Conservation (phyloP, 345 rosid species). For the Psidium friedrichsthalianum region DNA sequence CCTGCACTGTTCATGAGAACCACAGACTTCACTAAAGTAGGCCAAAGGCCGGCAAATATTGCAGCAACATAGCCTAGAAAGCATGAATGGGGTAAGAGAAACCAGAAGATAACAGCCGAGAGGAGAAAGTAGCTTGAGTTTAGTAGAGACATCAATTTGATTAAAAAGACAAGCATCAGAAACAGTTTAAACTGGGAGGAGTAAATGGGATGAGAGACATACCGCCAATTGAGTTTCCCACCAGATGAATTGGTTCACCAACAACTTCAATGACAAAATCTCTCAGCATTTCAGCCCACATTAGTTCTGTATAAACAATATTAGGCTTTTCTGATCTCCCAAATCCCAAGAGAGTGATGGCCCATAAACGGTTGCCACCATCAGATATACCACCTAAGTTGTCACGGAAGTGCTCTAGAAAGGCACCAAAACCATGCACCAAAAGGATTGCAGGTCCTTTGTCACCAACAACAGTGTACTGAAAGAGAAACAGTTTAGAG, state of each 20-base stretch:
- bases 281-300: constrained; percentile 82
- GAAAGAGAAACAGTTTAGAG: constrained; percentile 7
- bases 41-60: constrained; percentile 57
- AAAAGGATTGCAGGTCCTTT: constrained; percentile 68
- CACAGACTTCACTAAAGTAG: constrained; percentile 49
- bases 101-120: neutral
- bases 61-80: constrained; percentile 65
- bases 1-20: constrained; percentile 77
- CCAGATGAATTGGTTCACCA: constrained; percentile 70
- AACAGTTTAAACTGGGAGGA: neutral
- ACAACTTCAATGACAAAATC: constrained; percentile 73
- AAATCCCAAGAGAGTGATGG: constrained; percentile 68
- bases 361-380: constrained; percentile 58
- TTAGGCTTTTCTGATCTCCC: constrained; percentile 94
- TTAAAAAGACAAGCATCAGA: neutral
- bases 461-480: constrained; percentile 56
- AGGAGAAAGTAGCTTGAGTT: neutral
- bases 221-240: constrained; percentile 93
- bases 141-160: neutral
- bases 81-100: neutral
- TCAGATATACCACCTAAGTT: constrained; percentile 43
- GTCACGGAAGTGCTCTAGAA: constrained; percentile 78
- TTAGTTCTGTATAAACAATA: constrained; percentile 63
- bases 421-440: constrained; percentile 97
- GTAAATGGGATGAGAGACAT: constrained; percentile 5